A percentile compares a stretch with the other conserved stretches of the same genome.
Evolutionary conservation across 2,329 filamentous ascomycete species (phyloP).

Genomic region (Periconia sp.): DNA sequence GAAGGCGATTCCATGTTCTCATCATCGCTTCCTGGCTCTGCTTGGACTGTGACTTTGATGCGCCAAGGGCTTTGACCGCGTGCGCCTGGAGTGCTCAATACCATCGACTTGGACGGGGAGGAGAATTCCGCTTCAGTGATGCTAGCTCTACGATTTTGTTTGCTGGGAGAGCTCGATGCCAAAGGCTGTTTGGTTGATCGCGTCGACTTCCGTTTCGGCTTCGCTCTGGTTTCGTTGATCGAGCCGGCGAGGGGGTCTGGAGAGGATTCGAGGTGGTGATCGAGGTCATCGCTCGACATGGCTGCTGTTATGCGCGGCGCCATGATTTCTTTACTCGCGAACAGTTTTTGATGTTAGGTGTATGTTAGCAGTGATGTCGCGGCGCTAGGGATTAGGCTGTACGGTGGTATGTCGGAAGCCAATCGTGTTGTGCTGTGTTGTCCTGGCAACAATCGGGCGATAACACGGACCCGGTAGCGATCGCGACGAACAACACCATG

Average conservation of each 20-base stretch:
- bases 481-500: conserved; percentile 20
- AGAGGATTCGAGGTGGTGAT: conserved; percentile 38
- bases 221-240: conserved; percentile 27
- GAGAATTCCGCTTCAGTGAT: conserved; percentile 29
- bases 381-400: conserved; percentile 5
- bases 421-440: conserved; percentile 20
- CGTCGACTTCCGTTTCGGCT: conserved; percentile 24
- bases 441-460: conserved; percentile 44
- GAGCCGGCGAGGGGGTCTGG: conserved; percentile 45
- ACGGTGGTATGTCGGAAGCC: not conserved
- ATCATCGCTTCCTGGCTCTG: conserved; percentile 48
- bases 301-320: conserved; percentile 26
- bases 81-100: conserved; percentile 49
- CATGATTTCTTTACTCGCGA: conserved; percentile 21
- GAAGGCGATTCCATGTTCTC: conserved; percentile 40
- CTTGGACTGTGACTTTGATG: conserved; percentile 58
- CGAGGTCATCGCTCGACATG: conserved; percentile 21
- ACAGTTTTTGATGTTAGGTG: conserved; percentile 1
- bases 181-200: conserved; percentile 31
- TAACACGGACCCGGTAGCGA: conserved; percentile 16
- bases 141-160: conserved; percentile 25
- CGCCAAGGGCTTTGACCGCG: conserved; percentile 53
- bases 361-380: conserved; percentile 21
- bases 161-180: conserved; percentile 37
- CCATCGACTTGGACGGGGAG: conserved; percentile 53